Percentiles rank a stretch among this genome's conserved stretches.
Conservation (phyloP, 805 yeast species). For the Nakazawaea pomicola region DNA sequence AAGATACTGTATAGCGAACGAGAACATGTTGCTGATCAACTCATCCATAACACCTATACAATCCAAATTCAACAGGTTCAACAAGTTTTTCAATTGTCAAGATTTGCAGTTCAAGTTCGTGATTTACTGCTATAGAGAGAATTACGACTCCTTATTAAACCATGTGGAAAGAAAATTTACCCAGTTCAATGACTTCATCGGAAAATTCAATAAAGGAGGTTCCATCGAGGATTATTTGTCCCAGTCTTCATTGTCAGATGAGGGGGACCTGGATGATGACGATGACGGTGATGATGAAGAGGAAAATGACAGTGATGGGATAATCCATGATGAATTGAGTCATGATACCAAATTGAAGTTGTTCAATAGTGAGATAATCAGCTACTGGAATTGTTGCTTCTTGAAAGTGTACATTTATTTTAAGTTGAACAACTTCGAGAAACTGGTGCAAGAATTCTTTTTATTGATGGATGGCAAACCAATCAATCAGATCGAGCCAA, state of each 20-base stretch:
- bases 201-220: slow-evolving; percentile 1
- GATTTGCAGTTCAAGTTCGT: slow-evolving; percentile 6
- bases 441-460: slow-evolving; percentile 2
- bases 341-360: slow-evolving; percentile 1
- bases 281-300: slow-evolving; percentile 1
- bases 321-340: slow-evolving; percentile 1
- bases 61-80: not conserved
- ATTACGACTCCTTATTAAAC: slow-evolving; percentile 6
- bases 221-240: slow-evolving; percentile 2
- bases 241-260: not conserved
- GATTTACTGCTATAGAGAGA: slow-evolving; percentile 3
- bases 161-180: slow-evolving; percentile 5
- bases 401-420: slow-evolving; percentile 3
- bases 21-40: slow-evolving; percentile 8
- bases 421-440: slow-evolving; percentile 9
- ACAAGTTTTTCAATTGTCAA: slow-evolving; percentile 6
- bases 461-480: slow-evolving; percentile 2
- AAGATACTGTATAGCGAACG: slow-evolving; percentile 5
- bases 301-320: not conserved
- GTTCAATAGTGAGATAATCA: slow-evolving; percentile 1
- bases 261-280: not conserved
- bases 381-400: slow-evolving; percentile 8
- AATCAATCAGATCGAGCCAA: slow-evolving; percentile 3
- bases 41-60: slow-evolving; percentile 2
- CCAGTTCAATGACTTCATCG: slow-evolving; percentile 4